Base-by-base conservation (phyloP, 495 filamentous ascomycete genomes). In the Penicillium longicatenatum region DNA sequence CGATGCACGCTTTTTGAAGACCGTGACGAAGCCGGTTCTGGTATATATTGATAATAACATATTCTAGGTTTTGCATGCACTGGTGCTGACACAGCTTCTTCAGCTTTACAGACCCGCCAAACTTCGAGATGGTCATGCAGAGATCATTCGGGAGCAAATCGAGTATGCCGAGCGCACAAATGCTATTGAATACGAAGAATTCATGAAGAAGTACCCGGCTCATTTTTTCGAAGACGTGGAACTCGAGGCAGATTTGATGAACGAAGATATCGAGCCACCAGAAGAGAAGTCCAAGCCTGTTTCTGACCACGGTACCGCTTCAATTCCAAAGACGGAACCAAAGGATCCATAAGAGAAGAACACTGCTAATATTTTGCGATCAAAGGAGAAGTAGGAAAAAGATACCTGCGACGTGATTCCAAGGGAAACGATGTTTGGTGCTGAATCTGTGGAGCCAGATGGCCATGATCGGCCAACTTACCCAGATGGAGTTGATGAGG, bases 21-120 rank as follows among this genome's bases (percentile, higher is more conserved):
- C 26, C 7, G 26, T 26, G 1, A 26, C 26, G 26, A 4, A 26
- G 26, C 26, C 26, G 4, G 26, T 26, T 26, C 26, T 26, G 26
- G 26, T 26, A 26, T 26, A 26, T 26, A 0, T 26, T 26, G 26
- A 26, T 4, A 26, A 26, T 2, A 26, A 4, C 26, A 4, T 6
- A 19, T 43, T 21, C 17, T 22, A 16, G 6, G 1, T 14, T 7
- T 26, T 54, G 14, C 19, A 41, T 12, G 16, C 12, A 9, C 54
- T 14, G 47, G 51, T 2, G 46, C 53, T 64, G 57, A 64, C 24
- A 29, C 19, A 24, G 50, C 35, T 41, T 42, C 4, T 64, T 4
- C 26, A 97, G 93, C 93, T 86, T 71, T 98, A 96, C 72, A 87
- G 88, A 50, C 94, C 94, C 6, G 97, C 90, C 88, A 84, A 93